Percentiles rank a stretch among this genome's conserved stretches.
phyloP scores from a whole-genome alignment of 2,329 filamentous ascomycete species.

The Cytospora piceae region DNA sequence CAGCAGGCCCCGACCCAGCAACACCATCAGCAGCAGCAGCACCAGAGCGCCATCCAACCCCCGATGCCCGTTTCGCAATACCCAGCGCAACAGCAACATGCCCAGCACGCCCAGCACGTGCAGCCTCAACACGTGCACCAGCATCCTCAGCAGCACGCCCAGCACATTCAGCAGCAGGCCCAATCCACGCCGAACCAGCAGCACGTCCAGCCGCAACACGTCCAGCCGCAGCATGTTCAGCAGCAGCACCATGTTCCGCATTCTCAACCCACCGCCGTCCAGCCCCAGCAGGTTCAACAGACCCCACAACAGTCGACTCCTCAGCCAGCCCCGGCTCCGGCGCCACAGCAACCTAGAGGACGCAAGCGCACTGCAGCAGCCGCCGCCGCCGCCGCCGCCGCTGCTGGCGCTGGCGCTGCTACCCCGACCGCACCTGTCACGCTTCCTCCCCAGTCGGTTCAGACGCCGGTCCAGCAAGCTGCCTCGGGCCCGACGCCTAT shows the following conservation, averaged over 20 bases:
- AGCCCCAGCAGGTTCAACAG: constrained; percentile 33
- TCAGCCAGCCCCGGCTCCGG: constrained; percentile 36
- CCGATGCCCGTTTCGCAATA: constrained; percentile 31
- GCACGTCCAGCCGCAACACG: constrained; percentile 39
- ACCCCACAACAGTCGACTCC: constrained; percentile 36
- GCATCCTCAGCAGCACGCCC: constrained; percentile 38
- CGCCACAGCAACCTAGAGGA: constrained; percentile 35
- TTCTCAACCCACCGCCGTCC: constrained; percentile 31
- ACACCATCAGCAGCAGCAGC: constrained; percentile 35
- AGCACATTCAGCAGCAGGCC: constrained; percentile 35
- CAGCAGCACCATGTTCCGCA: constrained; percentile 42
- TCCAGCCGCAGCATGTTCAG: constrained; percentile 40
- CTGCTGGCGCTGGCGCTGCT: constrained; percentile 36
- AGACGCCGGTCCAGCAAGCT: constrained; percentile 42
- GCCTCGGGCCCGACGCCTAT: constrained; percentile 34
- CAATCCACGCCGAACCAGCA: constrained; percentile 35
- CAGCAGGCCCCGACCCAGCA: constrained; percentile 32
- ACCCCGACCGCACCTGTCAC: constrained; percentile 42
- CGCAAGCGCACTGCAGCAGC: constrained; percentile 46
- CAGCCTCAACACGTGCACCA: constrained; percentile 37
- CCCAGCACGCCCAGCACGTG: constrained; percentile 28
- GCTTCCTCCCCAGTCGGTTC: constrained; percentile 37
- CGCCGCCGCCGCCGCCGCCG: constrained; percentile 43
- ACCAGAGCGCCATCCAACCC: constrained; percentile 29
- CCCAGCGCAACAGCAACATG: constrained; percentile 27